Evolutionary conservation across 306 rosid genomes (phyloP).

Genomic region (Sesbania bispinosa): DNA sequence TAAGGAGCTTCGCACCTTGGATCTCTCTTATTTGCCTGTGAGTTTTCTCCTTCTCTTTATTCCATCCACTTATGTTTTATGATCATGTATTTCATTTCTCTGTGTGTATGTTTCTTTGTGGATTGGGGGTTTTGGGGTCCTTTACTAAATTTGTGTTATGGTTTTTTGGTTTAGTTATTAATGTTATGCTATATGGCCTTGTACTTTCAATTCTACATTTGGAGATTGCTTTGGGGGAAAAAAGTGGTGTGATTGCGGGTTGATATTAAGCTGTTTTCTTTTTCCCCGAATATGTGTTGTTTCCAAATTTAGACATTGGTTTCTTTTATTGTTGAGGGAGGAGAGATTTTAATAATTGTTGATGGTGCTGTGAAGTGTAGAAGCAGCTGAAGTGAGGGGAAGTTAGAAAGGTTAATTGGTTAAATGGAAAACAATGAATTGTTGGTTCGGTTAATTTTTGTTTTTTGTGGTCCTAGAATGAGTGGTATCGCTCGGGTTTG

Average conservation of each 20-base stretch:
- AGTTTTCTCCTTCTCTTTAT: background rate
- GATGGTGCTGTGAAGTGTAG: background rate
- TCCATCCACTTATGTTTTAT: background rate
- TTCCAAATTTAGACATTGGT: background rate
- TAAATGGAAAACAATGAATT: background rate
- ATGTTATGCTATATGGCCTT: background rate
- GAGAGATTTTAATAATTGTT: background rate
- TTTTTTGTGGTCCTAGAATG: background rate
- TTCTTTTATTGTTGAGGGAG: background rate
- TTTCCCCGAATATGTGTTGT: background rate
- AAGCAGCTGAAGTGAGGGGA: background rate
- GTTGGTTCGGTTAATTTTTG: background rate
- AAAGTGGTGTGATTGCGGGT: background rate
- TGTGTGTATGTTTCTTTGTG: background rate
- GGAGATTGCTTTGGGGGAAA: background rate
- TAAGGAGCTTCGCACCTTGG: conserved; percentile 56
- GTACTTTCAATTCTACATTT: background rate
- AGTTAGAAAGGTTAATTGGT: background rate
- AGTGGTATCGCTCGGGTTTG: background rate
- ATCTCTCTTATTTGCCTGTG: conserved; percentile 90
- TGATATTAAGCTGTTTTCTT: background rate
- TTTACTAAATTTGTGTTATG: background rate
- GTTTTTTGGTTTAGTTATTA: background rate
- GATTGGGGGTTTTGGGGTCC: background rate
- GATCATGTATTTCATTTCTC: background rate